Percentiles rank a stretch among this genome's conserved stretches.
These are phyloP conservation scores for Kodamaea kakaduensis DNA, from an alignment of 805 yeast species.

Conservation along the genomic window DNA sequence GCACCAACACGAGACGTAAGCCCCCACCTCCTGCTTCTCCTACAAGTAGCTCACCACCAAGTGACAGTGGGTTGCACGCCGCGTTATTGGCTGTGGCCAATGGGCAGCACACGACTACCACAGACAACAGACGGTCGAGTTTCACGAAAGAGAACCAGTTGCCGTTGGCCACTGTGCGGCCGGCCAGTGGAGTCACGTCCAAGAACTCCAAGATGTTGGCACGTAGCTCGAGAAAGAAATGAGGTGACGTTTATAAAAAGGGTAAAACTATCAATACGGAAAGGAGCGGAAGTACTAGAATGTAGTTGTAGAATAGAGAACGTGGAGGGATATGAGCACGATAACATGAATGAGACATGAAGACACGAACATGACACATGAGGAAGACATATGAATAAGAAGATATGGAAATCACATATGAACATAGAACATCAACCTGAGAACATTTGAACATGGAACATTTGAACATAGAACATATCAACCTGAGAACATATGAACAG, in stretches of 20 bases:
- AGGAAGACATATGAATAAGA: too few species aligned
- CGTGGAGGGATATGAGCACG: not conserved
- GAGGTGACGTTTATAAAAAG: not conserved
- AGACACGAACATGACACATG: too few species aligned
- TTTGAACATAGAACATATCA: too few species aligned
- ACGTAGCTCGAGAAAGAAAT: conserved; percentile 40
- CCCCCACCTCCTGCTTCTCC: conserved; percentile 35
- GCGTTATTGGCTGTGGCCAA: conserved; percentile 42
- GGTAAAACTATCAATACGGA: not conserved
- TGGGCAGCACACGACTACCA: conserved; percentile 19
- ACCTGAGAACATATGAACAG: too few species aligned
- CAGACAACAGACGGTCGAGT: conserved; percentile 32
- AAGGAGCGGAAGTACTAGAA: not conserved
- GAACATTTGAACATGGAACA: too few species aligned
- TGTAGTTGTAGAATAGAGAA: not conserved
- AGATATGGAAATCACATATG: too few species aligned
- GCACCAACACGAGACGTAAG: conserved; percentile 20
- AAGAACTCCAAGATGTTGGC: conserved; percentile 61
- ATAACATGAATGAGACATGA: not conserved
- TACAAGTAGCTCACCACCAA: conserved; percentile 22
- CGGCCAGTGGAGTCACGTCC: conserved; percentile 37
- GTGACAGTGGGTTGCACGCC: conserved; percentile 30
- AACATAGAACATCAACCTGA: too few species aligned
- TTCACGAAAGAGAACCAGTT: conserved; percentile 27
- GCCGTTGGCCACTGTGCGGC: conserved; percentile 7